Evolutionary conservation across 345 rosid genomes (phyloP).

Genomic region (Streptanthus diversifolius): DNA sequence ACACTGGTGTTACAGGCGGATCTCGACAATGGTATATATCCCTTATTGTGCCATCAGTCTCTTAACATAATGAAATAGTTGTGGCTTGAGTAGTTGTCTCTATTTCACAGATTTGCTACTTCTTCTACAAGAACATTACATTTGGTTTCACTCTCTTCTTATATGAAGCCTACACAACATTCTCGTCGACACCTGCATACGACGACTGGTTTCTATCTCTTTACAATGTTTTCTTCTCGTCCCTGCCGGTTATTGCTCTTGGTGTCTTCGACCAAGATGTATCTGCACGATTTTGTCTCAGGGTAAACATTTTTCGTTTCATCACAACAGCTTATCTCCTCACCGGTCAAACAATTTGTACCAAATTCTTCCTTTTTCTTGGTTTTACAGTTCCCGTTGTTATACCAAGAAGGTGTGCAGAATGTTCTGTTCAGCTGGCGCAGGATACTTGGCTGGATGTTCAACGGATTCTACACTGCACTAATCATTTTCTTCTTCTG

Average conservation of each 20-base stretch:
- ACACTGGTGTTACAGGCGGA: slow-evolving; percentile 95
- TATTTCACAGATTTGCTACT: slow-evolving; percentile 79
- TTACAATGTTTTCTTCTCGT: slow-evolving; percentile 72
- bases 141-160: slow-evolving; percentile 76
- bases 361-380: neutral
- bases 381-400: slow-evolving; percentile 60
- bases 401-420: slow-evolving; percentile 93
- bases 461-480: slow-evolving; percentile 62
- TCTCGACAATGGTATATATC: slow-evolving; percentile 60
- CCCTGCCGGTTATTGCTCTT: slow-evolving; percentile 71
- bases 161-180: slow-evolving; percentile 67
- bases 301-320: slow-evolving; percentile 42
- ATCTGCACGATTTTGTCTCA: slow-evolving; percentile 58
- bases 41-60: neutral
- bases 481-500: slow-evolving; percentile 66
- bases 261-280: slow-evolving; percentile 96
- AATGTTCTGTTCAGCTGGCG: slow-evolving; percentile 83
- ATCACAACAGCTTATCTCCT: slow-evolving; percentile 1
- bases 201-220: slow-evolving; percentile 83
- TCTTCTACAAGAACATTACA: slow-evolving; percentile 87
- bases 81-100: slow-evolving; percentile 15
- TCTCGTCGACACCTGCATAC: slow-evolving; percentile 74
- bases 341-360: neutral
- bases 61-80: neutral
- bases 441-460: slow-evolving; percentile 75